Base-by-base conservation (phyloP, 1,284 basidiomycete species). In the Leccinum subatratum region DNA sequence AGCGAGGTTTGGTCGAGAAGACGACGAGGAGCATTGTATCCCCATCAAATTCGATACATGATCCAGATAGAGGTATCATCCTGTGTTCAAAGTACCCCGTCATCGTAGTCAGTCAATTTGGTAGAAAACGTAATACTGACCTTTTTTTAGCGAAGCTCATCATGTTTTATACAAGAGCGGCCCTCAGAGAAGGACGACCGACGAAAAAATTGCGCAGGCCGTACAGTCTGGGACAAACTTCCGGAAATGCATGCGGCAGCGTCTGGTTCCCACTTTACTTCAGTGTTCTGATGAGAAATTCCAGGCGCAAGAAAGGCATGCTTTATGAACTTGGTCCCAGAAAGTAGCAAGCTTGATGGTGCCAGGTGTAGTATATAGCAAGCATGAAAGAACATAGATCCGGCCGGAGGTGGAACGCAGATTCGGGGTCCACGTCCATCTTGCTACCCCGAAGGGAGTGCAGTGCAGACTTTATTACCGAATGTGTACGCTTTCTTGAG, bases 321-420 rank as follows among this genome's bases (percentile, higher is more conserved):
- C 82, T 68, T 84, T 85, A n/a, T 81, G 77, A 0, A 81, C 80
- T 71, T 91, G 89, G 56, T 86, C 84, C 90, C 89, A 91, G 70
- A 90, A 87, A 0, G 80, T 82, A 54, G 79, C 77, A 4, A 80
- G 71, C 22, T 81, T 79, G 28, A 85, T 72, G 4, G 79, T 81
- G 4, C 81, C 81, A n/a, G 77, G 70, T 12, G 78, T 79, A 3
- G 83, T 80, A 64, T 79, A 76, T 7, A 78, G 75, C 22, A 87
- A 75, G 70, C 84, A 86, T 11, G 74, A 74, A 22, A 85, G 70
- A 4, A 81, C 83, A 68, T 85, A 84, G 16, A 79, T 75, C 3
- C 85, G 81, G 18, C 3, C 85, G 81, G 18, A 90, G 77, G 34
- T 73, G 71, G 68, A 87, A 87, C 7, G 82, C 69, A 6, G 77